Base-by-base conservation (phyloP, 805 yeast species). In the Lipomyces japonicus region DNA sequence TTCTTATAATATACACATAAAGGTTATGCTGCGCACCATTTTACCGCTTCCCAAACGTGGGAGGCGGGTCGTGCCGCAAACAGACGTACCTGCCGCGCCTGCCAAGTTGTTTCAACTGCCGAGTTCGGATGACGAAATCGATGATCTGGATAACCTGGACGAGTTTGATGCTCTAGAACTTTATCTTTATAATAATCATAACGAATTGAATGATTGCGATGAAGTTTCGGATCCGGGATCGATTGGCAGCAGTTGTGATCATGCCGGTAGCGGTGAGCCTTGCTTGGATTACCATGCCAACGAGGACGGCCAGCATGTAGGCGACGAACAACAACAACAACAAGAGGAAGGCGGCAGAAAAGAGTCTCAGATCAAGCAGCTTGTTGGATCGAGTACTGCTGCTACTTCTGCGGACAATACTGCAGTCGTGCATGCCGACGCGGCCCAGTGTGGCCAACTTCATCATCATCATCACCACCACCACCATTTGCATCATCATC, bases 31-130 rank as follows among this genome's bases (percentile, higher is more conserved):
- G 21, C 46, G 56, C 21, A 49, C 46, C n/a, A 51, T 51, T 26
- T 44, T 44, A 46, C 57, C 57, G 44, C 48, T 49, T 36, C 57
- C 57, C 7, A 37, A 46, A 34, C 44, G 46, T 38, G 44, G 50
- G 26, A 42, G 53, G 25, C 30, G 3, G 14, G 41, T 19, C 12
- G 39, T 28, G 12, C 39, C 37, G 38, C 42, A 10, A 23, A 32
- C 31, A 23, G 42, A 36, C 39, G 18, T 19, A 22, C 31, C 25
- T 42, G 25, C 39, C 43, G 45, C 43, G 37, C 43, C 50, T 34
- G 38, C 44, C n/a, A 35, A 25, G 42, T 45, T 49, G 16, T 49
- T 49, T 44, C 43, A 31, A 18, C 49, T 49, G 21, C 57, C 53
- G n/a, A 7, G 31, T 28, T 28, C 31, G 12, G 34, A n/a, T 12